Conservation (phyloP, 768 basidiomycete genomes). For the Amanita jacksonii region DNA sequence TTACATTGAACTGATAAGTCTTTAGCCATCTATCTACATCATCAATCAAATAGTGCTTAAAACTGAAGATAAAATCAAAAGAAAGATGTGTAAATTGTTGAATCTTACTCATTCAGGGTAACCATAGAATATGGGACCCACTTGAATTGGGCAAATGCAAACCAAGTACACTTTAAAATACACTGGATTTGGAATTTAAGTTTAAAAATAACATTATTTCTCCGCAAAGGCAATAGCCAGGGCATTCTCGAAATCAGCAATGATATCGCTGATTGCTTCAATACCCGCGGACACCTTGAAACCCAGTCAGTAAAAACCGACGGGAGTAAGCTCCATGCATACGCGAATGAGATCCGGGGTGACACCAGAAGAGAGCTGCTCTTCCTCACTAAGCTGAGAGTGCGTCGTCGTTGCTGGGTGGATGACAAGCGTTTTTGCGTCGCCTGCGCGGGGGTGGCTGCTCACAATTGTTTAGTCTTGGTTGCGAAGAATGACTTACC, state of each 20-base stretch:
- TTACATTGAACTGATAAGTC: too few species aligned
- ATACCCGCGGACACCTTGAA: constrained; percentile 27
- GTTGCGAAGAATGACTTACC: constrained; percentile 26
- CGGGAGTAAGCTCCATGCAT: constrained; percentile 10
- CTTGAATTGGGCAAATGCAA: too few species aligned
- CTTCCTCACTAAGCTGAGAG: constrained; percentile 51
- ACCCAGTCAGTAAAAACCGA: neutral
- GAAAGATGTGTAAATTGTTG: too few species aligned
- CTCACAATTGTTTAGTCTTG: neutral
- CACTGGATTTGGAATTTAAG: too few species aligned
- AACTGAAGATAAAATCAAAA: too few species aligned
- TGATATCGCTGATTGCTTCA: constrained; percentile 33
- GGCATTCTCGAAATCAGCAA: constrained; percentile 32
- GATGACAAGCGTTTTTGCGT: constrained; percentile 75
- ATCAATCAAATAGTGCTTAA: too few species aligned
- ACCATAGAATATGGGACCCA: too few species aligned
- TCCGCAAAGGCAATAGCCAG: constrained; percentile 19
- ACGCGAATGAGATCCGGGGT: constrained; percentile 70
- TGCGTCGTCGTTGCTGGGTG: constrained; percentile 76
- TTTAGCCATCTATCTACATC: too few species aligned
- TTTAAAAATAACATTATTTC: neutral
- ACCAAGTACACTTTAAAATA: too few species aligned
- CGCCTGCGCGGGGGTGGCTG: constrained; percentile 24
- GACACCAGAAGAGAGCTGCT: constrained; percentile 58
- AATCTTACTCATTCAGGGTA: too few species aligned